Percentiles rank a stretch among this genome's conserved stretches.
Evolutionary conservation across 129 eudicot species (phyloP).

Genomic region (Centaurea solstitialis): DNA sequence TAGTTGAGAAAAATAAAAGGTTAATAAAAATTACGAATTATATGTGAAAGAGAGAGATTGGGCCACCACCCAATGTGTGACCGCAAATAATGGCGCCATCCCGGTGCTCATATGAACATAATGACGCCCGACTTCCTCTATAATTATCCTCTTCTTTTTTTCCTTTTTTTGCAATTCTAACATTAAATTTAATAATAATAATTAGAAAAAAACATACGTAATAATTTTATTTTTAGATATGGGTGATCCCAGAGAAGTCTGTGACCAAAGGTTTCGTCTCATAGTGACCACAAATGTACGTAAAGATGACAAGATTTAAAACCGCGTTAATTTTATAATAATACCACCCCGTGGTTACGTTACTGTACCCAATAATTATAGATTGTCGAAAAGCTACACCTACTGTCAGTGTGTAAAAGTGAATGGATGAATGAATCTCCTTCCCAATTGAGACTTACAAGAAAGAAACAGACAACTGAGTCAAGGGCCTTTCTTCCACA

Average conservation of each 20-base stretch:
- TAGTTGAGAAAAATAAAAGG: background rate
- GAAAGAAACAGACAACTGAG: background rate
- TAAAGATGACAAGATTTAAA: background rate
- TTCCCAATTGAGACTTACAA: background rate
- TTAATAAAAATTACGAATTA: background rate
- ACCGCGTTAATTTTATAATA: no score
- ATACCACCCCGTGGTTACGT: background rate
- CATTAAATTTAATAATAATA: background rate
- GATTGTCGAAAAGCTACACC: background rate
- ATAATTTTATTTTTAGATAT: no score
- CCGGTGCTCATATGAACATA: slow-evolving; percentile 3
- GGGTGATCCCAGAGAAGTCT: no score
- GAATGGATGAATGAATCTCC: background rate
- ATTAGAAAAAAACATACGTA: background rate
- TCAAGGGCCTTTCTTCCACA: background rate
- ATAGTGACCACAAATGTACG: no score
- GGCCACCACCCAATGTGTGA: background rate
- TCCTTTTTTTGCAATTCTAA: background rate
- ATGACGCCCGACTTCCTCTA: background rate
- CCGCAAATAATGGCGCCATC: slow-evolving; percentile 36
- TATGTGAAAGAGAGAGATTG: background rate
- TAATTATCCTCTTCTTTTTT: background rate
- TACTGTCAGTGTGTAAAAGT: background rate
- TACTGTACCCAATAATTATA: background rate
- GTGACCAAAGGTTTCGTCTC: no score